Base-by-base conservation (phyloP, 2,329 filamentous ascomycete species). In the Aspergillus ibericus region DNA sequence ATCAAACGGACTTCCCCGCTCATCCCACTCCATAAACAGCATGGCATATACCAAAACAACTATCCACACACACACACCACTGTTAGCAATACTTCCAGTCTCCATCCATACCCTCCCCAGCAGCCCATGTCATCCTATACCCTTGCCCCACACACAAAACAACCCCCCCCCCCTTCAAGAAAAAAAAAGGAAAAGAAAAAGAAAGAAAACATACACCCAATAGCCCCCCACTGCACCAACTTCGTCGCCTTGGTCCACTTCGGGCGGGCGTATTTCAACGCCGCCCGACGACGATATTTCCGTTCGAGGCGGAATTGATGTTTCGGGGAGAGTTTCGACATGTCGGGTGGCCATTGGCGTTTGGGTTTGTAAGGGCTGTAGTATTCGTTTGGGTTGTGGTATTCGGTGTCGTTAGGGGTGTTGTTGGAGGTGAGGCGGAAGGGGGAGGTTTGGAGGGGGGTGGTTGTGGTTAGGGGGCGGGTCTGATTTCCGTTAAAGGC, bases 291-390 rank as follows among this genome's bases (percentile, higher is more conserved):
- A 35, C 86, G 80, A 73, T 87, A 89, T 61, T 85, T 85, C 59
- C 85, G 82, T 74, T 89, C 86, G 49, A 88, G 81, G n/a, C 83
- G 81, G 76, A 88, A 88, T 68, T 88, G 85, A 68, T 89, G 84
- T 69, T 85, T 87, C n/a, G 79, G 77, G 1, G 85, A 85, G 51
- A 89, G 77, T 63, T 84, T 81, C 56, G 77, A 76, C 74, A 89
- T 84, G 69, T 88, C 84, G 6, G 86, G 86, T 42, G 86, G 86
- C 86, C 86, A 89, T 72, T 77, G 75, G 59, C 83, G 83, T 72
- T 87, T 85, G 36, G 83, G 83, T 62, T 77, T 80, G 75, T 83
- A 87, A 20, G 82, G 83, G 65, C 85, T 87, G 63, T 78, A 81
- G 55, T 79, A 74, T 46, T 53, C 42, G 25, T 32, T 32, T 36